Percentiles rank a stretch among this genome's conserved stretches.
Conservation (phyloP, 2,329 filamentous ascomycete species). For the Pseudocercospora pini-densiflorae region DNA sequence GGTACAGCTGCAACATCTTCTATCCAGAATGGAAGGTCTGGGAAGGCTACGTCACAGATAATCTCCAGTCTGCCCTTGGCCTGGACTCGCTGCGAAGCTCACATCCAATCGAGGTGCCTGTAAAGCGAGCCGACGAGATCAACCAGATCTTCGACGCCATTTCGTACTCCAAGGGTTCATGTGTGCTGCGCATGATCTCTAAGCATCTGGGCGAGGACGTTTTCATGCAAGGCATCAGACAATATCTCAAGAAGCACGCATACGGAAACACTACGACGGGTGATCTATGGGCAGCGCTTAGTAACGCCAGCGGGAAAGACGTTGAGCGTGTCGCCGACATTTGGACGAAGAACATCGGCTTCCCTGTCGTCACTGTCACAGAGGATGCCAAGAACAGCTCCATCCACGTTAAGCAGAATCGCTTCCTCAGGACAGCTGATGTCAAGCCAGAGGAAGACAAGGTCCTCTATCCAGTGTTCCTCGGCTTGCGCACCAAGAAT, state of each 20-base stretch:
- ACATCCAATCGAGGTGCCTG: slow-evolving; percentile 94
- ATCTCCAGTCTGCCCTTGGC: slow-evolving; percentile 82
- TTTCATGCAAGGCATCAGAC: slow-evolving; percentile 89
- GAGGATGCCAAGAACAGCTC: slow-evolving; percentile 72
- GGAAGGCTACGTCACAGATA: slow-evolving; percentile 93
- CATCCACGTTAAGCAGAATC: slow-evolving; percentile 91
- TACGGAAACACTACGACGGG: slow-evolving; percentile 92
- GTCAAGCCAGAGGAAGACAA: slow-evolving; percentile 91
- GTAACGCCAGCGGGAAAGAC: slow-evolving; percentile 87
- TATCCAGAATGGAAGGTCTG: slow-evolving; percentile 99
- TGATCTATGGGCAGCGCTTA: slow-evolving; percentile 87
- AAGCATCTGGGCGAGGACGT: slow-evolving; percentile 90
- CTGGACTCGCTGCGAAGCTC: slow-evolving; percentile 92
- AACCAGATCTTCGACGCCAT: slow-evolving; percentile 99
- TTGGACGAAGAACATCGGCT: slow-evolving; percentile 97
- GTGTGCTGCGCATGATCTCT: slow-evolving; percentile 95
- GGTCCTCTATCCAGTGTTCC: slow-evolving; percentile 85
- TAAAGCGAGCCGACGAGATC: slow-evolving; percentile 93
- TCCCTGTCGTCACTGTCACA: slow-evolving; percentile 85
- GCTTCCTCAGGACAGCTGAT: slow-evolving; percentile 89
- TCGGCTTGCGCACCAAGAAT: slow-evolving; percentile 82
- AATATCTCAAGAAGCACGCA: slow-evolving; percentile 94
- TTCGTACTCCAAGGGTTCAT: slow-evolving; percentile 96
- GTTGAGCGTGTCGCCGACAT: slow-evolving; percentile 90
- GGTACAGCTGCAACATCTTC: slow-evolving; percentile 93